Conservation (phyloP, 768 basidiomycete species). For the Lactarius quietus region DNA sequence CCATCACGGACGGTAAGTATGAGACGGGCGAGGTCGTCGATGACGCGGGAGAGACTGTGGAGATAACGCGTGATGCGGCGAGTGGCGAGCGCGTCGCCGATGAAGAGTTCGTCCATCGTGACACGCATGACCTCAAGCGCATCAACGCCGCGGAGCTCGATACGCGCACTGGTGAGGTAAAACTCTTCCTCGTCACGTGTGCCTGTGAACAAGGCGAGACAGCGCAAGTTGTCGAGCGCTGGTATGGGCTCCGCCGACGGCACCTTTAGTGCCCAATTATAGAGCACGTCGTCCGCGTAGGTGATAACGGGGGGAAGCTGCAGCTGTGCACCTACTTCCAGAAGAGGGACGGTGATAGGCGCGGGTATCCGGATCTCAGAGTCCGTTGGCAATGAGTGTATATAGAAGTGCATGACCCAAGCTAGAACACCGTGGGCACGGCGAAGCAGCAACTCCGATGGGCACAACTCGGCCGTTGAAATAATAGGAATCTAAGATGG, state of each 20-base stretch:
- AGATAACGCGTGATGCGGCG: conserved; percentile 59
- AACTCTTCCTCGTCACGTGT: conserved; percentile 82
- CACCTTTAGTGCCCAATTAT: conserved; percentile 59
- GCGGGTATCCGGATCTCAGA: conserved; percentile 58
- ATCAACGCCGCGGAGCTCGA: conserved; percentile 81
- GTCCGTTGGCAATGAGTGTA: conserved; percentile 39
- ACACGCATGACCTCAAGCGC: conserved; percentile 82
- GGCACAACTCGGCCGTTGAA: conserved; percentile 34
- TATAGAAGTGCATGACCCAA: conserved; percentile 55
- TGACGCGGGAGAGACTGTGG: conserved; percentile 53
- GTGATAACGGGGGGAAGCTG: conserved; percentile 86
- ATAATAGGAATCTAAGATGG: conserved; percentile 40
- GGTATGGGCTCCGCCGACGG: conserved; percentile 34
- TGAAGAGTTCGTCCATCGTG: conserved; percentile 84
- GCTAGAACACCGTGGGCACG: conserved; percentile 54
- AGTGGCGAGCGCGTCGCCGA: conserved; percentile 50
- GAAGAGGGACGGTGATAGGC: conserved; percentile 68
- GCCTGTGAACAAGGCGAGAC: conserved; percentile 69
- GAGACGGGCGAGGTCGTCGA: conserved; percentile 57
- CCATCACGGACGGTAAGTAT: conserved; percentile 62
- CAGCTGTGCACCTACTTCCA: conserved; percentile 64
- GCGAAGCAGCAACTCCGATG: conserved; percentile 46
- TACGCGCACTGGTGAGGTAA: conserved; percentile 79
- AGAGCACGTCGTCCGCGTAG: conserved; percentile 88
- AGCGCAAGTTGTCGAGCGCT: conserved; percentile 56